These are phyloP conservation scores for Cochlearia excelsa DNA, from an alignment of 345 rosid species.

Conservation along the genomic window DNA sequence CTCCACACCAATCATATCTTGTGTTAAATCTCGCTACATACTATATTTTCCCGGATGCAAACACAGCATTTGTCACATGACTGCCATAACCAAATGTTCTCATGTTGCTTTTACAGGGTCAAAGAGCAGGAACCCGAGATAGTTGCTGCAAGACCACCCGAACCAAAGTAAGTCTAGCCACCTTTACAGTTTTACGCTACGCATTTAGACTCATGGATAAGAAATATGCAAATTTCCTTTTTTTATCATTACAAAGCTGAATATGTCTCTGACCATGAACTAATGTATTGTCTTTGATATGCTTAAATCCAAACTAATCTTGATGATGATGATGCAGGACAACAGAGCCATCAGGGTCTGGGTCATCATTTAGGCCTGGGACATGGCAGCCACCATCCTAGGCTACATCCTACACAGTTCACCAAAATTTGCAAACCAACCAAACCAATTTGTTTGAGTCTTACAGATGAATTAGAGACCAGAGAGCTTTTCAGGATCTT, in stretches of 20 bases:
- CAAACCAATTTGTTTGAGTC: constrained; percentile 14
- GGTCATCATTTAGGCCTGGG: constrained; percentile 79
- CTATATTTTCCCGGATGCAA: constrained; percentile 4
- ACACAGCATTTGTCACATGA: constrained; percentile 8
- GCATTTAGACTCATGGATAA: not conserved
- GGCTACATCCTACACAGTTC: constrained; percentile 17
- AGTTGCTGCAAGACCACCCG: constrained; percentile 22
- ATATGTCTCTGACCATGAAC: not conserved
- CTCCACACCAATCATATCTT: not conserved
- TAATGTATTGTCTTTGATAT: constrained; percentile 5
- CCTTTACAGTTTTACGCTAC: not conserved
- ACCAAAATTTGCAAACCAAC: not conserved
- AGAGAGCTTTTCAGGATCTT: constrained; percentile 5
- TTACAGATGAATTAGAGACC: constrained; percentile 12
- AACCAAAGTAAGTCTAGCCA: constrained; percentile 29
- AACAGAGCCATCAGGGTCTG: constrained; percentile 81
- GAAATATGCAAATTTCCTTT: constrained; percentile 2
- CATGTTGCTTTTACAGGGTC: constrained; percentile 30
- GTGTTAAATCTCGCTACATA: constrained; percentile 8
- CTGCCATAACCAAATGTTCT: constrained; percentile 3
- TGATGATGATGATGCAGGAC: constrained; percentile 43
- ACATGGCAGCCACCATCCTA: constrained; percentile 95
- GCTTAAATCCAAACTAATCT: constrained; percentile 3
- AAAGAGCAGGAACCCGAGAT: constrained; percentile 24
- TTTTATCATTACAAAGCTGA: not conserved